Base-by-base conservation (phyloP, 257 asterid species). In the Nicotiana attenuata region DNA sequence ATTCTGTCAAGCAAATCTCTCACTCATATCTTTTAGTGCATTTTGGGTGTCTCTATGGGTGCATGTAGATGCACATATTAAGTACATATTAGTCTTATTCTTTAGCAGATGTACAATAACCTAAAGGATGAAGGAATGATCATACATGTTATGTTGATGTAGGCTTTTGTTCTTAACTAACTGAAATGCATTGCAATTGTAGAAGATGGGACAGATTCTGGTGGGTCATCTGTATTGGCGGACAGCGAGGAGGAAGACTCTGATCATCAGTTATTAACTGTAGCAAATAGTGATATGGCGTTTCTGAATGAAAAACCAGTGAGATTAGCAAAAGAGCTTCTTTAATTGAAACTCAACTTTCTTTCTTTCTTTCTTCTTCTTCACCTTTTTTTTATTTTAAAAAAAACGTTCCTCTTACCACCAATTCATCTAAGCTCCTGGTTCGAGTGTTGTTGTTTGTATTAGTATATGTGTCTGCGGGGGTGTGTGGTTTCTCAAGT, bases 271-370 rank as follows among this genome's bases (percentile, higher is more conserved):
- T 91, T 94, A 75, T 88, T 92, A 63, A 88, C 88, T 26, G 81
- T 88, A 35, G 89, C 89, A 31, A 87, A 89, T 86, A 91, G 97
- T 65, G 92, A 92, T 76, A 83, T 93, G 57, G 91, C 97, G 26
- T 93, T 91, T 83, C 88, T 94, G 88, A 88, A 93, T 83, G 97
- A 93, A 81, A 91, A 91, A 85, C 93, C 97, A 8, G 92, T 94
- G 81, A 91, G 88, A 91, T 86, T 93, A 81, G 89, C 96, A 84
- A 88, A 88, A 88, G 98, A 94, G 84, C 83, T 81, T 69, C 91
- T 83, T 82, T 93, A 89, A 91, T 80, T 64, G 80, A 7, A 16
- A 19, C 52, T 33, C 9, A 6, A 15, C 57, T 52, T 73, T 80
- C 15, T 76, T 53, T 66, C 13, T 81, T 73, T 77, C 29, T 28